Evolutionary conservation across 2,329 filamentous ascomycete species (phyloP).

Genomic region (Colletotrichum sp.): DNA sequence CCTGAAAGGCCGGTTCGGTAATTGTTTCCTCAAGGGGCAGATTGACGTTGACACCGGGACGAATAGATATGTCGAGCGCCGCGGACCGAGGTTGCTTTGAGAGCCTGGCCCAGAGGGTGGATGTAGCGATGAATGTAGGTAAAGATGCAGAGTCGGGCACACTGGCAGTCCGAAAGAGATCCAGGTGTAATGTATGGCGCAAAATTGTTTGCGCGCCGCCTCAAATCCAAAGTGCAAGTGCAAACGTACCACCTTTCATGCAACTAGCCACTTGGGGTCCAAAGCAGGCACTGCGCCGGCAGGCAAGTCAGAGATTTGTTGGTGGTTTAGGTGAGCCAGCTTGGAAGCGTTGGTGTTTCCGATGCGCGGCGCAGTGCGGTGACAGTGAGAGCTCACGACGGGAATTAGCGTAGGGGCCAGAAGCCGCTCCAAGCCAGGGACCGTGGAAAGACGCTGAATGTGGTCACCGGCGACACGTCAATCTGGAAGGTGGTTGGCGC

Average conservation of each 20-base stretch:
- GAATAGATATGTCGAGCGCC: not conserved
- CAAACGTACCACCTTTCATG: conserved; percentile 14
- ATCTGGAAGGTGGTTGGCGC: conserved; percentile 3
- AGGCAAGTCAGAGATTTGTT: not conserved
- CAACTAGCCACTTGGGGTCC: not conserved
- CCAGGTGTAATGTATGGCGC: not conserved
- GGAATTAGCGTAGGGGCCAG: not conserved
- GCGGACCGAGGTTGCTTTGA: not conserved
- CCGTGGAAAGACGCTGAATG: not conserved
- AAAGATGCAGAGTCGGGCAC: not conserved
- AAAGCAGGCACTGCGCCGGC: not conserved
- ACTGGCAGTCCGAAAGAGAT: not conserved
- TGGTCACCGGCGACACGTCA: not conserved
- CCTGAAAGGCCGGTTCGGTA: not conserved
- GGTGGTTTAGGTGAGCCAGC: not conserved
- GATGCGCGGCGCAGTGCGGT: not conserved
- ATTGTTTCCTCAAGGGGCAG: not conserved
- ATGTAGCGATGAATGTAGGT: not conserved
- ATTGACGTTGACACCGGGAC: not conserved
- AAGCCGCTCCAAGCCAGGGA: not conserved
- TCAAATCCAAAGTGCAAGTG: not conserved
- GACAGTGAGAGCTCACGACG: not conserved
- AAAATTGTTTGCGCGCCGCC: conserved; percentile 5
- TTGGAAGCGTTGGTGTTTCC: not conserved
- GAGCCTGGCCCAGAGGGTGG: not conserved